Base-by-base conservation (phyloP, 2,329 filamentous ascomycete species). In the Coleophoma crateriformis region DNA sequence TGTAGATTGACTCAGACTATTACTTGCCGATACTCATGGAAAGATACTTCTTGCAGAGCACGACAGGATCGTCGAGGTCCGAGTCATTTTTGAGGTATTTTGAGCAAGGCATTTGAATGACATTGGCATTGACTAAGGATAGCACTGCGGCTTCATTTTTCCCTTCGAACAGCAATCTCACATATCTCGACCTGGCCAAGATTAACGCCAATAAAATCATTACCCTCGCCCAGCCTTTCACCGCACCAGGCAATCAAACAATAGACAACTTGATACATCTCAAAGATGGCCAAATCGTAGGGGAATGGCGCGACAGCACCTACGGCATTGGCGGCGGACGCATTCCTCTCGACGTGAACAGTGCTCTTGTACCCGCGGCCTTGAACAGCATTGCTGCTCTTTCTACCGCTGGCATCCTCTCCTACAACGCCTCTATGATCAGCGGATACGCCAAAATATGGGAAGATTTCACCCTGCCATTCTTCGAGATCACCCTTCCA, bases 291-390 rank as follows among this genome's bases (percentile, higher is more conserved):
- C 64, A 83, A 52, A 54, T 72, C 1, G 78, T 84, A 0, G 83
- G 82, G 0, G 67, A 86, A 60, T 86, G 82, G 82, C 72, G 82
- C 44, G 82, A 86, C 54, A 81, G 76, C 14, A 72, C 67, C 1
- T 77, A 76, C 45, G 81, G 83, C 13, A 61, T 85, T 13, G 82
- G 78, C 1, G 79, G 79, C 33, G 82, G 79, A 2, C 72, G 77
- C 0, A 79, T 84, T n/a, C 81, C 82, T 0, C 85, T 81, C 58
- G 76, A 85, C 53, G 81, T 85, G 20, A 86, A 85, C 57, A 78
- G 78, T 0, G 82, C 79, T 1, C 68, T 86, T 0, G 78, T 77
- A 0, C 82, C 83, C 0, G 81, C 82, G 2, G 81, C 78, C 2
- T 69, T 86, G 0, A 71, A 77, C 11, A 74, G 80, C 2, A 82